Conservation (phyloP, 768 basidiomycete genomes). For the Phaffia tasmanica region DNA sequence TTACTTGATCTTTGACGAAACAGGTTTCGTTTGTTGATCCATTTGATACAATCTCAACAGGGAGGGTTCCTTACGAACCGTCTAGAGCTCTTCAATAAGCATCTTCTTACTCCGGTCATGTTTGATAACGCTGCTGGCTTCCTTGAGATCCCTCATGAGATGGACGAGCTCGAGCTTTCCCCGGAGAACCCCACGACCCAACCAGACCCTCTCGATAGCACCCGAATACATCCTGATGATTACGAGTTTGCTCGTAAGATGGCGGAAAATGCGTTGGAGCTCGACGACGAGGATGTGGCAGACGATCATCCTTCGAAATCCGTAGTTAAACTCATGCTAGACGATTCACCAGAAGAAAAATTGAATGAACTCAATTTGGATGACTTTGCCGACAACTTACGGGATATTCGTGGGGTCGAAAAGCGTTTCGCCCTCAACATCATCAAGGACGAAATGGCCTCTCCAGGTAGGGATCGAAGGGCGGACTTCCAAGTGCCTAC, state of each 20-base stretch:
- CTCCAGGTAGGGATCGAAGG: slow-evolving; percentile 69
- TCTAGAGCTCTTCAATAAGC: slow-evolving; percentile 70
- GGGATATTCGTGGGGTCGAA: slow-evolving; percentile 65
- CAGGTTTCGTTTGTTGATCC: slow-evolving; percentile 23
- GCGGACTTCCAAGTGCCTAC: slow-evolving; percentile 52
- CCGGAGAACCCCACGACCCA: slow-evolving; percentile 59
- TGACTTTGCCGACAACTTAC: slow-evolving; percentile 88
- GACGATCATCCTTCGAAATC: slow-evolving; percentile 77
- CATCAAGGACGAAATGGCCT: slow-evolving; percentile 72
- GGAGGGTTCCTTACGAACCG: slow-evolving; percentile 79
- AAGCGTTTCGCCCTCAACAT: slow-evolving; percentile 82
- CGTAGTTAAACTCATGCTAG: slow-evolving; percentile 73
- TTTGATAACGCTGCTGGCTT: slow-evolving; percentile 73
- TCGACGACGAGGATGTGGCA: slow-evolving; percentile 94
- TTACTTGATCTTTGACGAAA: slow-evolving; percentile 8
- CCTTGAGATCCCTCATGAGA: slow-evolving; percentile 62
- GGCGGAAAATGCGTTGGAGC: slow-evolving; percentile 91
- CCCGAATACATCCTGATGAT: slow-evolving; percentile 93
- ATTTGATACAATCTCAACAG: slow-evolving; percentile 40
- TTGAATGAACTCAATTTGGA: slow-evolving; percentile 84
- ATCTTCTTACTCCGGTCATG: slow-evolving; percentile 70
- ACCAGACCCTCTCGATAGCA: slow-evolving; percentile 83
- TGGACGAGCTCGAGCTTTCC: slow-evolving; percentile 45
- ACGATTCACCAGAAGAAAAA: slow-evolving; percentile 60
- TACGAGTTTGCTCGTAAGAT: slow-evolving; percentile 97